Evolutionary conservation across 768 basidiomycete genomes (phyloP), one percentile per base, ranked within the genome.

Genomic region (Rhodosporidiobolus sp.): DNA sequence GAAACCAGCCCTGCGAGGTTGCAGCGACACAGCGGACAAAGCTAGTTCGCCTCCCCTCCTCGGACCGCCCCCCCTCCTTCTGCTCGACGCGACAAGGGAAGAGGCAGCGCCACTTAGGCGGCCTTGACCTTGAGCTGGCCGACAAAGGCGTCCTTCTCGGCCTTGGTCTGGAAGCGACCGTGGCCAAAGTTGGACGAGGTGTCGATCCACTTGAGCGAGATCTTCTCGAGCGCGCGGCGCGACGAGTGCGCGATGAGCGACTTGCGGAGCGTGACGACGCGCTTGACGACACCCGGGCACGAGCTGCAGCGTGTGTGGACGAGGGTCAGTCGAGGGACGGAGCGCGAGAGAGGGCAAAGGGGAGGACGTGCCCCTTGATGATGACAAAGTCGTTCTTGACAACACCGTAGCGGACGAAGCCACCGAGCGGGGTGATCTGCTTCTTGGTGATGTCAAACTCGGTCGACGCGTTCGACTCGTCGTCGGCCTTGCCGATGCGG

Each of bases 341-440:
- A 24, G 17, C 20, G 34, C 1, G 7, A 30, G 22, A 2, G 22
- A 12, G 10, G 19, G 52, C 22, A 32, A 30, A 17, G 14, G 12
- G 30, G 24, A 60, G 30, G 9, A 32, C 19, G 38, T 5, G 38
- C 43, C 77, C 77, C 86, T 98, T 98, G 83, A 98, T 85, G 83
- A 99, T 88, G 79, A 99, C 83, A 86, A 89, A 99, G 78, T 98
- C 96, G 86, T 96, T 95, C 87, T 91, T 94, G 85, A 98, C 90
- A 80, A 96, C 87, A 87, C 95, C 94, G 82, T 98, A 98, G 82
- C 96, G 93, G 69, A 94, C 93, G 89, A 95, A 99, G 81, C 95
- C 96, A 85, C 96, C 96, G 88, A 98, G 87, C 64, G 96, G 96
- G 68, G 91, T 98, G 77, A 79, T 78, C 73, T 84, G 75, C 86